Conservation (phyloP, 2,329 filamentous ascomycete genomes). For the Fusarium sp. region DNA sequence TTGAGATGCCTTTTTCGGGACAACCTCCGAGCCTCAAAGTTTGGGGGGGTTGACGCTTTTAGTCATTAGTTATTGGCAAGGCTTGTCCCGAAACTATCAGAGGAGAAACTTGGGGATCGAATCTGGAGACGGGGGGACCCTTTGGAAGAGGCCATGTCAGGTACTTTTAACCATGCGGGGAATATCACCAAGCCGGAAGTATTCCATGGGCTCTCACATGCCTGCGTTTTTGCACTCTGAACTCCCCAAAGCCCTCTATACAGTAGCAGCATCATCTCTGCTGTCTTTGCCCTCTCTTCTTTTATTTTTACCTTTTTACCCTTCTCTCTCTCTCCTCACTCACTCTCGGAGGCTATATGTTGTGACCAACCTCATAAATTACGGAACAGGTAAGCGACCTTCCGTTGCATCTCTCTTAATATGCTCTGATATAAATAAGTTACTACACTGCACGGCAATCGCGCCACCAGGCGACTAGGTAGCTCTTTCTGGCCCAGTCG, state of each 20-base stretch:
- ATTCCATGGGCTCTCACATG: slow-evolving; percentile 40
- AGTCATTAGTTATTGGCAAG: slow-evolving; percentile 24
- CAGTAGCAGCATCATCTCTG: slow-evolving; percentile 18
- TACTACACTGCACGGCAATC: slow-evolving; percentile 15
- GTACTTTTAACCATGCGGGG: slow-evolving; percentile 44
- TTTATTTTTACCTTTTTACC: slow-evolving; percentile 19
- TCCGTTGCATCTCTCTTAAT: slow-evolving; percentile 4
- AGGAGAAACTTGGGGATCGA: slow-evolving; percentile 31
- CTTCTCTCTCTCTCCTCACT: slow-evolving; percentile 16
- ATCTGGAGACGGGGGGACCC: slow-evolving; percentile 35
- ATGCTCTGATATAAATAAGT: slow-evolving; percentile 19
- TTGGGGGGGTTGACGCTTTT: slow-evolving; percentile 25
- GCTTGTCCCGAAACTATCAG: slow-evolving; percentile 38
- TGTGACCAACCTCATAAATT: slow-evolving; percentile 15
- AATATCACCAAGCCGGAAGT: slow-evolving; percentile 11
- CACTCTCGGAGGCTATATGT: not conserved
- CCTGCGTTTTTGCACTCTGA: slow-evolving; percentile 29
- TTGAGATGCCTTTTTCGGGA: slow-evolving; percentile 41
- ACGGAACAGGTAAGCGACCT: slow-evolving; percentile 7
- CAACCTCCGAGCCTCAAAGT: slow-evolving; percentile 26
- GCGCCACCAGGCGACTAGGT: slow-evolving; percentile 37
- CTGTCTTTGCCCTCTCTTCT: slow-evolving; percentile 18
- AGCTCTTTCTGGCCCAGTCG: slow-evolving; percentile 30
- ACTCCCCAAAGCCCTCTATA: slow-evolving; percentile 5
- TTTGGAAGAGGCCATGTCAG: slow-evolving; percentile 26